Base-by-base conservation (phyloP, 1,284 basidiomycete species). In the Leccinum pallidistipes region DNA sequence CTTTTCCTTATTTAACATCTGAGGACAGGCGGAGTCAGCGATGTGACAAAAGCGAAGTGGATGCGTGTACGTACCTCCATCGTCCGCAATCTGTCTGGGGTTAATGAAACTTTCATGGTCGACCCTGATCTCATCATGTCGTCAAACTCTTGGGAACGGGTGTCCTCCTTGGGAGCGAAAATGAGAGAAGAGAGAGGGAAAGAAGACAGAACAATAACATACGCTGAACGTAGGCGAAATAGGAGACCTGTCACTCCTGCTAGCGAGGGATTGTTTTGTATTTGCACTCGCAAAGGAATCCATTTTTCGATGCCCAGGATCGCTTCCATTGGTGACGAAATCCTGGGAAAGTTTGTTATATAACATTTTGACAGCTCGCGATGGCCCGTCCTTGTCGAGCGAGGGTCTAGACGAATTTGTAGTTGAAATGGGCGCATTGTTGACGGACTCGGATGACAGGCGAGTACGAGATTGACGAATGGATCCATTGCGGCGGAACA, bases 31-130 rank as follows among this genome's bases (percentile, higher is more conserved):
- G 70, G 71, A 67, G 69, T 59, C 53, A 52, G 71, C 68, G 62
- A 67, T 59, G 61, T 56, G 55, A 59, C 27, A 61, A 58, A 64
- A 61, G 55, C 27, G 24, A 62, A 38, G 56, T 71, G 64, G 75
- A 69, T 71, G 74, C 75, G 63, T 14, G 64, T 64, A 71, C 64
- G 68, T 77, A 95, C 95, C 82, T 96, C 94, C 84, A 95, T 95
- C 45, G 87, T 92, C 75, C 88, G 91, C 60, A 97, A 80, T 57
- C 95, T 83, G 78, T 96, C 91, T 60, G 96, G 96, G 31, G 96
- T 98, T 63, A 98, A 82, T 55, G 94, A 97, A 69, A 98, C 90
- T 75, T 95, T 97, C 89, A 96, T 92, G 9, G 95, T 97, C 59
- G 90, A 82, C 59, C 89, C 87, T 62, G 91, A 94, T 58, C 86